Evolutionary conservation across 1,139 yeast species (phyloP).

Genomic region (Trichomonascaceae sp.): DNA sequence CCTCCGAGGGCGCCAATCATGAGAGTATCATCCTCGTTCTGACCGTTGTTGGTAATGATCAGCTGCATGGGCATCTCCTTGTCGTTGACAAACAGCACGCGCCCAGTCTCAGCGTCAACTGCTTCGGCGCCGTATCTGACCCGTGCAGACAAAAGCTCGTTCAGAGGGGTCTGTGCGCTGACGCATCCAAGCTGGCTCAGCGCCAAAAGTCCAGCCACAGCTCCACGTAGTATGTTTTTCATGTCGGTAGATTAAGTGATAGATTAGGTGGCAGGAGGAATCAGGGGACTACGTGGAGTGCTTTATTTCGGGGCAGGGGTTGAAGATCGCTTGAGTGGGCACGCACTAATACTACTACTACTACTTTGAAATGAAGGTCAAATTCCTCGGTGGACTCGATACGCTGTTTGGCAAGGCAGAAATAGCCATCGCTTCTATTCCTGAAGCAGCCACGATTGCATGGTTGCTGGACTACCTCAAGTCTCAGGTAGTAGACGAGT

Average conservation of each 20-base stretch:
- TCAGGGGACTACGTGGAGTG: too few relatives aligned
- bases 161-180: too few relatives aligned
- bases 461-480: conserved; percentile 47
- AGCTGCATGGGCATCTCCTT: not conserved
- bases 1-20: conserved; percentile 70
- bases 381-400: conserved; percentile 53
- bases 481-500: too few relatives aligned
- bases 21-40: conserved; percentile 12
- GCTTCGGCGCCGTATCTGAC: not conserved
- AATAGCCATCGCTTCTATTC: conserved; percentile 33
- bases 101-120: not conserved
- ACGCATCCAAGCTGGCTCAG: too few relatives aligned
- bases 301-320: too few relatives aligned
- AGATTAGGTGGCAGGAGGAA: too few relatives aligned
- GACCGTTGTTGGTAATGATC: not conserved
- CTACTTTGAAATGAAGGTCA: conserved; percentile 17
- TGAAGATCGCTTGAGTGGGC: too few relatives aligned
- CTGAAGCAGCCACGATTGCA: conserved; percentile 37
- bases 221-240: too few relatives aligned
- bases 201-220: too few relatives aligned
- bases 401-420: conserved; percentile 44
- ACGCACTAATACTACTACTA: too few relatives aligned
- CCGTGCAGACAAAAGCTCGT: not conserved
- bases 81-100: not conserved
- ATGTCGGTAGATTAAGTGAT: too few relatives aligned